Conservation (phyloP, 495 filamentous ascomycete genomes). For the Talaromyces stipitatus region DNA sequence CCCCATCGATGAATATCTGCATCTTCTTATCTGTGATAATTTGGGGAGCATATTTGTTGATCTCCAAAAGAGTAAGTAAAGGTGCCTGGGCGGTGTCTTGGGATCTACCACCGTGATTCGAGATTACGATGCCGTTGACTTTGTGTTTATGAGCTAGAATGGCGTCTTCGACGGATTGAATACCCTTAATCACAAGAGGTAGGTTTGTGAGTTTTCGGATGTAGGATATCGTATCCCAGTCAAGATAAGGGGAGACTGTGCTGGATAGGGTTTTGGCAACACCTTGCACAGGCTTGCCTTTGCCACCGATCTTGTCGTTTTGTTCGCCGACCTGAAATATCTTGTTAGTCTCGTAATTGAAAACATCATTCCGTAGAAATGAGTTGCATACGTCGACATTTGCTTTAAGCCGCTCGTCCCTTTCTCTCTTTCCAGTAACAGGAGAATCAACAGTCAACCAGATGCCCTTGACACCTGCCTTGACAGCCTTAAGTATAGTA, state of each 20-base stretch:
- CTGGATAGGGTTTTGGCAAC: slow-evolving; percentile 68
- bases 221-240: slow-evolving; percentile 79
- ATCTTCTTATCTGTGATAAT: slow-evolving; percentile 53
- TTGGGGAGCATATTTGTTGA: slow-evolving; percentile 54
- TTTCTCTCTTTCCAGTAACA: slow-evolving; percentile 53
- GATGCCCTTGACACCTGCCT: slow-evolving; percentile 66
- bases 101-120: slow-evolving; percentile 44
- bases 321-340: slow-evolving; percentile 22
- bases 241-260: slow-evolving; percentile 72
- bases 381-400: slow-evolving; percentile 14
- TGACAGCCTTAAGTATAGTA: slow-evolving; percentile 69
- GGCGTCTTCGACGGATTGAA: slow-evolving; percentile 87
- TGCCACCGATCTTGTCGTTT: slow-evolving; percentile 38
- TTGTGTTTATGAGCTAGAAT: slow-evolving; percentile 60
- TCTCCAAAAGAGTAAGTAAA: slow-evolving; percentile 63
- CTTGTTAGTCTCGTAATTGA: slow-evolving; percentile 9
- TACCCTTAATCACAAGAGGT: slow-evolving; percentile 83
- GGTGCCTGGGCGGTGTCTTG: slow-evolving; percentile 60
- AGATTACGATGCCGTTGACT: slow-evolving; percentile 70
- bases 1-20: slow-evolving; percentile 79
- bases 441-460: slow-evolving; percentile 64
- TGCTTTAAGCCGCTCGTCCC: slow-evolving; percentile 57
- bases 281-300: slow-evolving; percentile 64
- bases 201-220: slow-evolving; percentile 71
- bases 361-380: slow-evolving; percentile 5